Conservation (phyloP, 2,329 filamentous ascomycete species). For the Fusarium torulosum region DNA sequence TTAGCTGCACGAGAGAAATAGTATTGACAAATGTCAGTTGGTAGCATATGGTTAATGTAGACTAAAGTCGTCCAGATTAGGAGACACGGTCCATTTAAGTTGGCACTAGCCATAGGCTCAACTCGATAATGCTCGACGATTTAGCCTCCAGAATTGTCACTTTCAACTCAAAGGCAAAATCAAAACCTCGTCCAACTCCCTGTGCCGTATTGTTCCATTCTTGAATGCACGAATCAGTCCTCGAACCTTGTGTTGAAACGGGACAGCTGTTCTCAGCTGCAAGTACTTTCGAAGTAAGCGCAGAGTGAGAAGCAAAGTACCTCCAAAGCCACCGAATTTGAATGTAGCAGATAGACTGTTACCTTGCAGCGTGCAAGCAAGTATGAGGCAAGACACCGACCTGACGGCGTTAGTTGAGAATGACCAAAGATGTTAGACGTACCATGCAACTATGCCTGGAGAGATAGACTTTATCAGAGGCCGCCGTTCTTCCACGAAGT, state of each 20-base stretch:
- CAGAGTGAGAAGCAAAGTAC: accelerated
- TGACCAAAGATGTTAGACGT: accelerated
- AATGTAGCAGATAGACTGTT: accelerated
- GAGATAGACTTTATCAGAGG: background rate
- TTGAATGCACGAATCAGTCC: conserved; percentile 16
- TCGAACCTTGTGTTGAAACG: conserved; percentile 1
- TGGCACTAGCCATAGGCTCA: too few relatives aligned
- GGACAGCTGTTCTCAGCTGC: background rate
- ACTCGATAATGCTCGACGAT: background rate
- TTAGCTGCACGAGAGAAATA: too few relatives aligned
- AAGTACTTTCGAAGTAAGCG: background rate
- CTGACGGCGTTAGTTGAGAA: background rate
- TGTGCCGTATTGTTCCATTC: conserved; percentile 17
- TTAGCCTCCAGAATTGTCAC: background rate
- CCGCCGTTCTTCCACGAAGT: background rate
- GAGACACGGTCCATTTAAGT: too few relatives aligned
- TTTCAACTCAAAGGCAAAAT: background rate
- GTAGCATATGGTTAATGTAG: too few relatives aligned
- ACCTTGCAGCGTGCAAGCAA: background rate
- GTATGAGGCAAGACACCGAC: background rate
- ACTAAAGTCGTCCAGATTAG: too few relatives aligned
- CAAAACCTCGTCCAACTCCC: conserved; percentile 3
- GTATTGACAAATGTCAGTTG: too few relatives aligned
- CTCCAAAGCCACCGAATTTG: accelerated
- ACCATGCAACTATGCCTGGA: background rate